These are phyloP conservation scores for Rhizopogon roseolus DNA, from an alignment of 768 basidiomycete species.

Conservation along the genomic window DNA sequence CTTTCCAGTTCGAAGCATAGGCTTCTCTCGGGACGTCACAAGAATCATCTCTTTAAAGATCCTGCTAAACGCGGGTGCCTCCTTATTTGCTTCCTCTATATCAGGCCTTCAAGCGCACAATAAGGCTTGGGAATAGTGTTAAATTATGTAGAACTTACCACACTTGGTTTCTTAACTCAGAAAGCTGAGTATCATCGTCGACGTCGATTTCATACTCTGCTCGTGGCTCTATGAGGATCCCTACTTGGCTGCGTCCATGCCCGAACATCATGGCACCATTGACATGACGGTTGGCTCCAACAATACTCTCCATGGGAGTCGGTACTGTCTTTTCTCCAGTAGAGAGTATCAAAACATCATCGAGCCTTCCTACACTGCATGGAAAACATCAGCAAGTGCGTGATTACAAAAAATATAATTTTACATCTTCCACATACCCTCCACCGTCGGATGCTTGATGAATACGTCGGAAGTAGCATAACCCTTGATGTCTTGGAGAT, in stretches of 20 bases:
- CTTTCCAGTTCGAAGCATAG: slow-evolving; percentile 41
- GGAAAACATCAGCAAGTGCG: not conserved
- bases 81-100: slow-evolving; percentile 38
- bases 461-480: slow-evolving; percentile 43
- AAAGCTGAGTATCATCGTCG: slow-evolving; percentile 19
- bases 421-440: slow-evolving; percentile 39
- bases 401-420: not conserved
- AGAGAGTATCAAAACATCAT: slow-evolving; percentile 27
- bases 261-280: slow-evolving; percentile 37
- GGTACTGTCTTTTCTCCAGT: slow-evolving; percentile 31
- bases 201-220: slow-evolving; percentile 29
- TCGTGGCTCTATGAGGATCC: slow-evolving; percentile 28
- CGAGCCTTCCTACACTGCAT: slow-evolving; percentile 33
- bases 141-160: slow-evolving; percentile 24
- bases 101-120: slow-evolving; percentile 20
- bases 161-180: slow-evolving; percentile 30
- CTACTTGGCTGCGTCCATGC: slow-evolving; percentile 21
- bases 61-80: slow-evolving; percentile 34
- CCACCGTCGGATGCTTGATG: slow-evolving; percentile 36
- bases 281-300: slow-evolving; percentile 10
- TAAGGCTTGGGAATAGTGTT: not conserved
- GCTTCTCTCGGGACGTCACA: slow-evolving; percentile 35
- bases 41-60: slow-evolving; percentile 52
- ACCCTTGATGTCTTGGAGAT: slow-evolving; percentile 32
- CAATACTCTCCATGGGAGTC: slow-evolving; percentile 27